Conservation (phyloP, 768 basidiomycete species). For the Lactifluus volemus region DNA sequence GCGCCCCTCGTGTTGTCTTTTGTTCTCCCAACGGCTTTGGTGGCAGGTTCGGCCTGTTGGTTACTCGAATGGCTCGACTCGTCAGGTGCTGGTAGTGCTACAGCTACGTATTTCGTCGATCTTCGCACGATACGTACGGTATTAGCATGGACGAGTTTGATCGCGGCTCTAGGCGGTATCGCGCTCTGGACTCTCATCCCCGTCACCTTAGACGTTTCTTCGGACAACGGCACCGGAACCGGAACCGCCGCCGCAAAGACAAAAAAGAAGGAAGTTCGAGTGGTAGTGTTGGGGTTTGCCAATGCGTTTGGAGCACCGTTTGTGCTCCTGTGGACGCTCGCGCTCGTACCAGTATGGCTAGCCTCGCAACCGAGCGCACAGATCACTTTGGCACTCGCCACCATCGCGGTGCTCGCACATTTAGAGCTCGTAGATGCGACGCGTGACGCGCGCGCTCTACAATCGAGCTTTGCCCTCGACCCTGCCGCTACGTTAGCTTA, state of each 20-base stretch:
- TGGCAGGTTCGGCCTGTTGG: conserved; percentile 65
- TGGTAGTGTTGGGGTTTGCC: conserved; percentile 78
- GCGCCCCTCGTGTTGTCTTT: conserved; percentile 55
- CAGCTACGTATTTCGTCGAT: conserved; percentile 22
- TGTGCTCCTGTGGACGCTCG: conserved; percentile 67
- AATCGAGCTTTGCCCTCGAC: conserved; percentile 29
- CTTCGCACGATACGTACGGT: conserved; percentile 51
- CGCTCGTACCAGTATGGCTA: conserved; percentile 53
- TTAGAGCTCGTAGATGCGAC: conserved; percentile 77
- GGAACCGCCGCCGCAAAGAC: not conserved
- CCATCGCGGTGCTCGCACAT: conserved; percentile 61
- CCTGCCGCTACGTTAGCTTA: conserved; percentile 34
- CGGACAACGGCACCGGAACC: not conserved
- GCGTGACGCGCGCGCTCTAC: conserved; percentile 55
- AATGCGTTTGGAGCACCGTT: conserved; percentile 89
- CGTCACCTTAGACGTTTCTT: conserved; percentile 59
- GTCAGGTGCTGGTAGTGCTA: conserved; percentile 26
- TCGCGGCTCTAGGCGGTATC: conserved; percentile 44
- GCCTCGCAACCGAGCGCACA: conserved; percentile 79
- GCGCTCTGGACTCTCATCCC: conserved; percentile 67
- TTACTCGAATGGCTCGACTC: conserved; percentile 73
- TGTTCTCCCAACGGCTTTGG: conserved; percentile 48
- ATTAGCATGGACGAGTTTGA: conserved; percentile 46
- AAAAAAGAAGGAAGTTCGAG: conserved; percentile 34
- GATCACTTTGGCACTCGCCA: conserved; percentile 54